Evolutionary conservation across 495 filamentous ascomycete genomes (phyloP).

Genomic region (Hyaloscypha variabilis): DNA sequence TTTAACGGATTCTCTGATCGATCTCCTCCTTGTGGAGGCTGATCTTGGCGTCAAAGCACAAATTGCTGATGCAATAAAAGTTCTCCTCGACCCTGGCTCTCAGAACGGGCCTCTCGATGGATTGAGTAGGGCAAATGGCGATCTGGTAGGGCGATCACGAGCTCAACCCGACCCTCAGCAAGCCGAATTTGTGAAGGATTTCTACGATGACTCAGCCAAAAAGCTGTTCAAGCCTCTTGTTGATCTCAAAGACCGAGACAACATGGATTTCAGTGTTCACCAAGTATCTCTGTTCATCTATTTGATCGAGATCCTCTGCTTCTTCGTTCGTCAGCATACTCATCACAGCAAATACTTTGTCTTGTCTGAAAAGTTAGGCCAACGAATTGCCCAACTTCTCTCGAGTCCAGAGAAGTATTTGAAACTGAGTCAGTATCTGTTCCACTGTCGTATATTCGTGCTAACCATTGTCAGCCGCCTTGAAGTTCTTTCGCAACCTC

Average conservation of each 20-base stretch:
- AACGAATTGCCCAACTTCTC: conserved; percentile 82
- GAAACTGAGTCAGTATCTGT: conserved; percentile 71
- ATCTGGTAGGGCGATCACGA: conserved; percentile 67
- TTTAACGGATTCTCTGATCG: conserved; percentile 91
- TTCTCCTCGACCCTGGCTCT: conserved; percentile 84
- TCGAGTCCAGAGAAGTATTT: conserved; percentile 88
- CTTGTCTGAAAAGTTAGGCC: conserved; percentile 74
- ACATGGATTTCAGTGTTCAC: conserved; percentile 61
- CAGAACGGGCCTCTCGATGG: conserved; percentile 55
- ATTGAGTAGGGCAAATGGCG: conserved; percentile 67
- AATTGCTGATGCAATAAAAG: conserved; percentile 93
- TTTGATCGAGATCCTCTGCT: conserved; percentile 92
- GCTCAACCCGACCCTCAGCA: conserved; percentile 68
- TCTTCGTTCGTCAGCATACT: conserved; percentile 88
- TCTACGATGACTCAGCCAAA: conserved; percentile 88
- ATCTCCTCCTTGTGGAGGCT: conserved; percentile 85
- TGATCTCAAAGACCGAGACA: conserved; percentile 69
- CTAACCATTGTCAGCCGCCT: conserved; percentile 59
- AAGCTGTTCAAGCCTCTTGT: conserved; percentile 87
- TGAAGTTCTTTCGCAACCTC: conserved; percentile 93
- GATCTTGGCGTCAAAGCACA: conserved; percentile 96
- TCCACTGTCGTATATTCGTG: background rate
- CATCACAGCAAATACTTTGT: conserved; percentile 89
- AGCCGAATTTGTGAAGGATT: conserved; percentile 79
- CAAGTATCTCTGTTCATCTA: conserved; percentile 89